phyloP scores from a whole-genome alignment of 1,284 basidiomycete species.

The Cryptococcus sp. region DNA sequence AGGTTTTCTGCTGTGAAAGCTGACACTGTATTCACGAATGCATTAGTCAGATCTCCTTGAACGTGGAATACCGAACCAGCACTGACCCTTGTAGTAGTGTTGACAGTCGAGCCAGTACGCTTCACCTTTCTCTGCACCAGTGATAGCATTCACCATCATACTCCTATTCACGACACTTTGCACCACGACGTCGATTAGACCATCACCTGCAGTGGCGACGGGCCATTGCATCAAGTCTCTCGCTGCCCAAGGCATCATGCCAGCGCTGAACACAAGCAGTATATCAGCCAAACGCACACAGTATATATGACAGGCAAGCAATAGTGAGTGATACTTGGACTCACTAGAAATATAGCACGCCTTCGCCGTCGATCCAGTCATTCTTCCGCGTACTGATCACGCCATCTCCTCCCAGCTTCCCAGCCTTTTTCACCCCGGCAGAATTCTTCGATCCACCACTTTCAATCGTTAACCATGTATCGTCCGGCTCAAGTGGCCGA shows the following conservation, averaged over 20 bases:
- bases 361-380: slow-evolving; percentile 68
- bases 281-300: not conserved
- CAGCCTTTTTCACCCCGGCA: slow-evolving; percentile 1
- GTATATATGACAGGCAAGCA: not conserved
- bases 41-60: too few species aligned
- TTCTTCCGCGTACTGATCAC: slow-evolving; percentile 8
- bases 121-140: slow-evolving; percentile 68
- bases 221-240: slow-evolving; percentile 86
- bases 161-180: slow-evolving; percentile 67
- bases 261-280: slow-evolving; percentile 47
- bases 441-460: slow-evolving; percentile 13
- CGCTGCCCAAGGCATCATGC: slow-evolving; percentile 56
- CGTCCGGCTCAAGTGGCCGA: slow-evolving; percentile 38
- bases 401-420: not conserved
- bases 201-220: slow-evolving; percentile 73
- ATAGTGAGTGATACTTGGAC: slow-evolving; percentile 48
- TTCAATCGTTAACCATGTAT: slow-evolving; percentile 46
- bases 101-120: slow-evolving; percentile 67
- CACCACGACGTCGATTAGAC: slow-evolving; percentile 73
- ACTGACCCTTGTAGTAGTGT: slow-evolving; percentile 72
- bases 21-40: slow-evolving; percentile 25
- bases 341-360: slow-evolving; percentile 69
- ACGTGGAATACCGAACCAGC: not conserved
- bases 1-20: slow-evolving; percentile 74
- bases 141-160: slow-evolving; percentile 63